phyloP scores from a whole-genome alignment of 805 yeast genomes.

The Blastobotrys peoriensis region DNA sequence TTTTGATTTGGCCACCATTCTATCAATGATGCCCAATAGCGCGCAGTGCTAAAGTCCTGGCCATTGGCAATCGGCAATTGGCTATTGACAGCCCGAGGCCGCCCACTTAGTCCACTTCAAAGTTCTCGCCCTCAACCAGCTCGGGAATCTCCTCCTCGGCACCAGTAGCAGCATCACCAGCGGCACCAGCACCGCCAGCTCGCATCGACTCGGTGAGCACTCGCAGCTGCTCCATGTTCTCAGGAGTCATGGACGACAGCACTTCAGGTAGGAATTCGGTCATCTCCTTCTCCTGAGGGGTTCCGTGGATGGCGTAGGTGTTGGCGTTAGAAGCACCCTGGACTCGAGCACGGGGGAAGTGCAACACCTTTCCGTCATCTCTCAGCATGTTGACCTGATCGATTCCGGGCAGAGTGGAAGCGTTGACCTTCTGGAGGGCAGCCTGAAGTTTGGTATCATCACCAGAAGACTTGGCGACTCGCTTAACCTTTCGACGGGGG shows the following conservation, averaged over 20 bases:
- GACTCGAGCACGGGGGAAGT: conserved; percentile 93
- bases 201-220: conserved; percentile 79
- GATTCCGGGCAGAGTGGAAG: conserved; percentile 79
- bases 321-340: conserved; percentile 88
- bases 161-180: conserved; percentile 42
- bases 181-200: conserved; percentile 40
- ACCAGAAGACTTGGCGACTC: conserved; percentile 45
- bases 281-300: conserved; percentile 86
- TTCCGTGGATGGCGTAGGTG: conserved; percentile 92
- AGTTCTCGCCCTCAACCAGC: conserved; percentile 84
- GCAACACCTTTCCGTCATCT: conserved; percentile 93
- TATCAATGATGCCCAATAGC: too few species aligned
- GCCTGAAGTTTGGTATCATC: conserved; percentile 87
- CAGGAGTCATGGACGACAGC: conserved; percentile 94
- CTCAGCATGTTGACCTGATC: conserved; percentile 98
- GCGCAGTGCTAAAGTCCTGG: too few species aligned
- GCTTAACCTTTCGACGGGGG: conserved; percentile 90
- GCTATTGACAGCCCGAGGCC: too few species aligned
- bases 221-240: conserved; percentile 82
- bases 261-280: conserved; percentile 91
- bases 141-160: conserved; percentile 53
- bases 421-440: conserved; percentile 81
- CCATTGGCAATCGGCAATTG: too few species aligned
- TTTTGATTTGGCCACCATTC: too few species aligned
- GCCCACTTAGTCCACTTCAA: conserved; percentile 49